Evolutionary conservation across 306 rosid species (phyloP).

Genomic region (Biancaea sappan): DNA sequence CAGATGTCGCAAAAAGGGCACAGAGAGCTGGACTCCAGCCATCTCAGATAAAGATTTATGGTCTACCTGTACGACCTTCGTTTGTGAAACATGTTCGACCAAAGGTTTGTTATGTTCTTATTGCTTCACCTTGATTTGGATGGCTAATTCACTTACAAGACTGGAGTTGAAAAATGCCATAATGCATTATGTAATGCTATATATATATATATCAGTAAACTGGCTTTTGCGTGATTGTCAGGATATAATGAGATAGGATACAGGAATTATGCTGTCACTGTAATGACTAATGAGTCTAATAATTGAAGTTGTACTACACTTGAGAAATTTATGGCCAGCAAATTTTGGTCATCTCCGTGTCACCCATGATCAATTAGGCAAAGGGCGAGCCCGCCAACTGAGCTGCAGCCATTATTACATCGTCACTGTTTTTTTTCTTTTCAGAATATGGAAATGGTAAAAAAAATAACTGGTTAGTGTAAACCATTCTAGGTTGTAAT

Average conservation of each 20-base stretch:
- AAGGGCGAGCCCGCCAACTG: too few relatives aligned
- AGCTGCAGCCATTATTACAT: not conserved
- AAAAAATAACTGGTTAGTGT: not conserved
- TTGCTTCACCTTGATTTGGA: conserved; percentile 14
- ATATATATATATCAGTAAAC: conserved; percentile 2
- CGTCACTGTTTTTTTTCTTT: not conserved
- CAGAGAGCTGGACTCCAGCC: conserved; percentile 87
- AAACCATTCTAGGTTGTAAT: not conserved
- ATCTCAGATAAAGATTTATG: conserved; percentile 19
- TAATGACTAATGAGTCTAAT: not conserved
- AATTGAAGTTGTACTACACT: not conserved
- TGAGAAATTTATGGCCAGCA: not conserved
- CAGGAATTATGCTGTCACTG: not conserved
- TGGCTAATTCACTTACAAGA: not conserved
- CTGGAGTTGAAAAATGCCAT: conserved; percentile 16
- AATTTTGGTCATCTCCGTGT: not conserved
- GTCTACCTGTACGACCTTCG: conserved; percentile 19
- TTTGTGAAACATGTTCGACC: conserved; percentile 81
- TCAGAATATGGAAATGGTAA: not conserved
- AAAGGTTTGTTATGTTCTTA: conserved; percentile 58
- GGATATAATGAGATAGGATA: not conserved
- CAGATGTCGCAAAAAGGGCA: conserved; percentile 86
- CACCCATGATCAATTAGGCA: not conserved
- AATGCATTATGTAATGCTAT: not conserved
- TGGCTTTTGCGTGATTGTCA: not conserved